Evolutionary conservation across 495 filamentous ascomycete species (phyloP).

Genomic region (Aspergillus mulundensis): DNA sequence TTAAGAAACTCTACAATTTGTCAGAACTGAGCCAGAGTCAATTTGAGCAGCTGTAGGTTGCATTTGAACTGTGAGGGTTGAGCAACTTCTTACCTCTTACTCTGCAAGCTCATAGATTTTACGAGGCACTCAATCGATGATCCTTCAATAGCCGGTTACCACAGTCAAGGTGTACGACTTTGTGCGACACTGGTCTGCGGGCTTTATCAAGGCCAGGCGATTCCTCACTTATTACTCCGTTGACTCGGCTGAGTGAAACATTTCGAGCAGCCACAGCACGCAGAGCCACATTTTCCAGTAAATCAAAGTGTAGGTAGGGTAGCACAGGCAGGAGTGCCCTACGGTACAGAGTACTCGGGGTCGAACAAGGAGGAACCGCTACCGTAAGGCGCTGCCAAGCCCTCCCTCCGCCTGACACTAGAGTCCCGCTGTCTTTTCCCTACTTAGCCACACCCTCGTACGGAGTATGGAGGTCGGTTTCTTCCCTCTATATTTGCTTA

Average conservation of each 20-base stretch:
- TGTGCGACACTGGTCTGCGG: neutral
- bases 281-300: neutral
- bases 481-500: neutral
- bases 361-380: neutral
- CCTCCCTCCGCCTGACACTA: conserved; percentile 20
- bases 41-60: too few relatives aligned
- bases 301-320: neutral
- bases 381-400: conserved; percentile 18
- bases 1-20: too few relatives aligned
- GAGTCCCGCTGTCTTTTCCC: conserved; percentile 2
- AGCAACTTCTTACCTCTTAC: too few relatives aligned
- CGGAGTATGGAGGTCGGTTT: conserved; percentile 2
- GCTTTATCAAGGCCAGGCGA: too few relatives aligned
- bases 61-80: too few relatives aligned
- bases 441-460: conserved; percentile 1
- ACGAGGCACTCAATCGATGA: too few relatives aligned
- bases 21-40: too few relatives aligned
- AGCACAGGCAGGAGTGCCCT: neutral
- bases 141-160: too few relatives aligned
- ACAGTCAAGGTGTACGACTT: too few relatives aligned
- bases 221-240: neutral
- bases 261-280: neutral
- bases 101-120: too few relatives aligned
- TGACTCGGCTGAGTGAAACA: too few relatives aligned
- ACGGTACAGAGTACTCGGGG: too few relatives aligned